Evolutionary conservation across 1,284 basidiomycete genomes (phyloP).

Genomic region (Clitocybe nebularis): DNA sequence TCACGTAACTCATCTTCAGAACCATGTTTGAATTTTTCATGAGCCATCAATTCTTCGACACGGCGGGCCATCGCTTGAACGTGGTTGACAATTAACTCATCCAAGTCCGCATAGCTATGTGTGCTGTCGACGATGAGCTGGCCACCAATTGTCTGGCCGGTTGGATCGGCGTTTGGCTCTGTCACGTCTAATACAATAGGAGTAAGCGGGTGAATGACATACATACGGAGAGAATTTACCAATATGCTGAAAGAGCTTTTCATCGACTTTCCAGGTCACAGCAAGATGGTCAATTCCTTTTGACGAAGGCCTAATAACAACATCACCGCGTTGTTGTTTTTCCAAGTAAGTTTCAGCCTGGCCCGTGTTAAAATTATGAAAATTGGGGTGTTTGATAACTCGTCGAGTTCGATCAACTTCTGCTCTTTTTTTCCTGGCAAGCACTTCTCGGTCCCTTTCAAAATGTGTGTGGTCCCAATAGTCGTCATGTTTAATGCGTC

Average conservation of each 20-base stretch:
- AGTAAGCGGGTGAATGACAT: no score
- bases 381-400: constrained; percentile 97
- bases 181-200: constrained; percentile 69
- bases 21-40: constrained; percentile 93
- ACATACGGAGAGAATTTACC: constrained; percentile 51
- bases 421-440: constrained; percentile 80
- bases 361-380: constrained; percentile 91
- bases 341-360: constrained; percentile 92
- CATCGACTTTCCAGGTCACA: constrained; percentile 99
- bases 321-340: constrained; percentile 89
- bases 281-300: constrained; percentile 93
- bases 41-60: constrained; percentile 92
- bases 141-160: constrained; percentile 65
- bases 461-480: constrained; percentile 68
- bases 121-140: constrained; percentile 79
- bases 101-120: constrained; percentile 91
- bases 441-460: constrained; percentile 71
- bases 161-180: constrained; percentile 76
- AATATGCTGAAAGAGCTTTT: constrained; percentile 95
- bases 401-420: constrained; percentile 77
- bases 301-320: constrained; percentile 94
- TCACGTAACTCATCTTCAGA: constrained; percentile 86
- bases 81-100: constrained; percentile 97
- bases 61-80: constrained; percentile 92
- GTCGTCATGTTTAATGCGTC: constrained; percentile 58